phyloP scores from a whole-genome alignment of 129 eudicot species.

The Scalesia atractyloides region DNA sequence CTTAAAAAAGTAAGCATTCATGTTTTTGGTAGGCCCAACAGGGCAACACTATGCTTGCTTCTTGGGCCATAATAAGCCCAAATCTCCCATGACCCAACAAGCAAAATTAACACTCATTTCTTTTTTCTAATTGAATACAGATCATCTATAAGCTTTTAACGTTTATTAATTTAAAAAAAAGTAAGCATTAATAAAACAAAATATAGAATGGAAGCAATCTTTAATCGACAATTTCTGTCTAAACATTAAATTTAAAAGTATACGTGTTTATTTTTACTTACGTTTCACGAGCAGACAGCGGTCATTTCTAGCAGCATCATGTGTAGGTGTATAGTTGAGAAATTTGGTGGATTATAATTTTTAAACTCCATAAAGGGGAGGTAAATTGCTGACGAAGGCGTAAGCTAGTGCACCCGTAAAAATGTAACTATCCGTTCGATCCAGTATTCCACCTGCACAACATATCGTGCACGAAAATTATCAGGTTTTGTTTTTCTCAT shows the following conservation, averaged over 20 bases:
- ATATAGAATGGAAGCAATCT: background rate
- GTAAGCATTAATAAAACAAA: slow-evolving; percentile 8
- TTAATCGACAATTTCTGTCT: slow-evolving; percentile 1
- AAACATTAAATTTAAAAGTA: slow-evolving; percentile 4
- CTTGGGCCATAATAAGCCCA: slow-evolving; percentile 25
- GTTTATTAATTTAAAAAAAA: slow-evolving; percentile 3
- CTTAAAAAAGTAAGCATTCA: background rate
- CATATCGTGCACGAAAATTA: slow-evolving; percentile 7
- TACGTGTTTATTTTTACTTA: slow-evolving; percentile 13
- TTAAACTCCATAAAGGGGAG: slow-evolving; percentile 88
- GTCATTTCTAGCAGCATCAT: slow-evolving; percentile 13
- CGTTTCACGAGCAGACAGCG: background rate
- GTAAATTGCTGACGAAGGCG: slow-evolving; percentile 67
- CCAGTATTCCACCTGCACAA: slow-evolving; percentile 90
- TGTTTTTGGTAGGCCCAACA: slow-evolving; percentile 9
- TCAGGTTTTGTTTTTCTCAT: background rate
- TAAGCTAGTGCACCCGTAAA: slow-evolving; percentile 91
- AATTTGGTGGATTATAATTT: background rate
- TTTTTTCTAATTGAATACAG: background rate
- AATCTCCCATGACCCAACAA: slow-evolving; percentile 6
- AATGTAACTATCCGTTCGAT: slow-evolving; percentile 90
- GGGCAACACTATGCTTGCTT: slow-evolving; percentile 21
- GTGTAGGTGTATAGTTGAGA: background rate
- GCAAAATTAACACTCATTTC: background rate
- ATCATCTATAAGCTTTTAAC: slow-evolving; percentile 7